These are phyloP conservation scores for Ophiocytium majus DNA, from an alignment of 352 stramenopile species.

Conservation along the genomic window DNA sequence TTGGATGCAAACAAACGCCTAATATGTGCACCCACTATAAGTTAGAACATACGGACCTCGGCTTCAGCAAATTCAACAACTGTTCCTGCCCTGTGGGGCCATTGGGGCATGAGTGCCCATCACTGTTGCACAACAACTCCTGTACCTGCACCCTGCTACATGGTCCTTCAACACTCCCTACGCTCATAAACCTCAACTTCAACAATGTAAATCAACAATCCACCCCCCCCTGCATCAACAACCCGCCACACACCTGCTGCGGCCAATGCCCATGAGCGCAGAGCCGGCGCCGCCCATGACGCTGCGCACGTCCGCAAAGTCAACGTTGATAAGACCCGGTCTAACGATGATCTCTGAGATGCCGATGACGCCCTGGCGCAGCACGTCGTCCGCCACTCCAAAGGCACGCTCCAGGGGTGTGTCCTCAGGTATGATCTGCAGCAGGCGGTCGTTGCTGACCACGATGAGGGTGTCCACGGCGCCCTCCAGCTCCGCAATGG, in stretches of 20 bases:
- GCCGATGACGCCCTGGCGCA: conserved; percentile 71
- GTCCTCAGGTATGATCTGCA: conserved; percentile 70
- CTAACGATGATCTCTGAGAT: conserved; percentile 76
- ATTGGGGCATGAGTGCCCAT: too few species aligned
- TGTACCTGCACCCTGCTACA: too few species aligned
- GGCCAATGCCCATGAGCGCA: conserved; percentile 92
- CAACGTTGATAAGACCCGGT: conserved; percentile 90
- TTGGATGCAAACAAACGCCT: too few species aligned
- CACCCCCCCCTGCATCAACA: too few species aligned
- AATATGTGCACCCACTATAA: too few species aligned
- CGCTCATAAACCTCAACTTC: too few species aligned
- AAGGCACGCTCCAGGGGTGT: conserved; percentile 69
- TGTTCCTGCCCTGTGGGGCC: too few species aligned
- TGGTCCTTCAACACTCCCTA: too few species aligned
- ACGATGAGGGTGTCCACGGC: conserved; percentile 94
- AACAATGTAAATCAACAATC: too few species aligned
- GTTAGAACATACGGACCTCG: too few species aligned
- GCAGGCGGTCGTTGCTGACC: conserved; percentile 92
- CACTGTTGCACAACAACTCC: too few species aligned
- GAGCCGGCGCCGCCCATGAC: conserved; percentile 88
- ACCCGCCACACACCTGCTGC: conserved; percentile 51
- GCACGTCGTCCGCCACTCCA: conserved; percentile 71
- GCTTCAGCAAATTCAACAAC: too few species aligned
- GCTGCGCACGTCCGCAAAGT: conserved; percentile 91
- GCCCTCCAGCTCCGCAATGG: conserved; percentile 77